Evolutionary conservation across 805 yeast species (phyloP).

Genomic region (Saturnispora quitensis): DNA sequence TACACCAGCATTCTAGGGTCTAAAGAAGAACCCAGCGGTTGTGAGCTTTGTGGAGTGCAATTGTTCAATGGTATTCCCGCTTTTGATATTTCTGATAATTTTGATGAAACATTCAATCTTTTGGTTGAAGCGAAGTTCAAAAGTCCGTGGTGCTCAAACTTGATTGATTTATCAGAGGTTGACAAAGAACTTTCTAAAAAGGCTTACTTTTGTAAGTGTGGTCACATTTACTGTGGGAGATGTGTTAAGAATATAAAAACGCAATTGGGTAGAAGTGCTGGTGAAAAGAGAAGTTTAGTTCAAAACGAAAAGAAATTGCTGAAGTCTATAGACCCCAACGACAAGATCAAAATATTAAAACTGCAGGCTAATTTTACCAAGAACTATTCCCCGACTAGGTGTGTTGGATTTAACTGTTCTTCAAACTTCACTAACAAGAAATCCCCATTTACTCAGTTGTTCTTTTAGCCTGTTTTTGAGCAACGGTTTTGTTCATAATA

Average conservation of each 20-base stretch:
- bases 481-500: no score
- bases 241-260: conserved; percentile 61
- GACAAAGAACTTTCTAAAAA: conserved; percentile 58
- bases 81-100: conserved; percentile 19
- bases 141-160: conserved; percentile 60
- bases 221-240: conserved; percentile 81
- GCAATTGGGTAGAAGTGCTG: conserved; percentile 6
- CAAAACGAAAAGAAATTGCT: conserved; percentile 16
- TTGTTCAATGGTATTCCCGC: conserved; percentile 67
- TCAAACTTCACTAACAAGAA: conserved; percentile 35
- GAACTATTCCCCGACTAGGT: conserved; percentile 44
- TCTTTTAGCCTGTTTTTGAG: not conserved
- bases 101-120: conserved; percentile 16
- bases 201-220: conserved; percentile 62
- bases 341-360: conserved; percentile 26
- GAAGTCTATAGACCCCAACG: conserved; percentile 12
- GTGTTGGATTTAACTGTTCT: conserved; percentile 48
- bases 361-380: conserved; percentile 25
- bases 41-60: conserved; percentile 63
- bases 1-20: conserved; percentile 25
- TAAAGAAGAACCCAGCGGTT: conserved; percentile 27
- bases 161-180: conserved; percentile 35
- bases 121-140: conserved; percentile 23
- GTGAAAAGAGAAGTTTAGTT: conserved; percentile 12
- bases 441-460: conserved; percentile 46